A percentile compares a stretch with the other conserved stretches of the same genome.
phyloP scores from a whole-genome alignment of 1,284 basidiomycete species.

The Chondrostereum purpureum region DNA sequence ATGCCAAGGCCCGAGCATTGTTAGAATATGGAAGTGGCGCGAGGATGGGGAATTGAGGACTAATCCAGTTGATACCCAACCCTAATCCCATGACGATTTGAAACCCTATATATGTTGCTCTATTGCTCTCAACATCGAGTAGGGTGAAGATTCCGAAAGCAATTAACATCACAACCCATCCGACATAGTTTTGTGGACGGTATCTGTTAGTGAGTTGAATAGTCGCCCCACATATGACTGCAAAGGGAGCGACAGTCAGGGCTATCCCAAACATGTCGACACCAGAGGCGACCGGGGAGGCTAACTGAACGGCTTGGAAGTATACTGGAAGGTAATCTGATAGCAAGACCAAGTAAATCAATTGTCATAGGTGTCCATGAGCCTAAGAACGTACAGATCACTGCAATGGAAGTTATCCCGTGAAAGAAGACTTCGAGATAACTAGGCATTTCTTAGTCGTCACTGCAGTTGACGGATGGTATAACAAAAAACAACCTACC shows the following conservation, averaged over 20 bases:
- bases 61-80: not conserved
- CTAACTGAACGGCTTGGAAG: slow-evolving; percentile 34
- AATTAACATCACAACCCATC: slow-evolving; percentile 12
- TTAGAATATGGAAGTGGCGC: slow-evolving; percentile 8
- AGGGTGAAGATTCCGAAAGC: slow-evolving; percentile 13
- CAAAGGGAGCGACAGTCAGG: slow-evolving; percentile 25
- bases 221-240: slow-evolving; percentile 29
- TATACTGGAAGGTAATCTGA: slow-evolving; percentile 28
- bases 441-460: not conserved
- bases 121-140: slow-evolving; percentile 1
- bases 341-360: slow-evolving; percentile 2
- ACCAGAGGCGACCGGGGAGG: slow-evolving; percentile 27
- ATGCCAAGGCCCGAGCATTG: slow-evolving; percentile 8
- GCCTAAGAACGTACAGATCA: not conserved
- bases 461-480: no score
- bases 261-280: slow-evolving; percentile 11
- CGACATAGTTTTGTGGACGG: slow-evolving; percentile 28
- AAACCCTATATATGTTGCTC: slow-evolving; percentile 10
- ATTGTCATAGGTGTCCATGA: not conserved
- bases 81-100: no score
- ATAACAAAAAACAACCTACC: slow-evolving; percentile 2
- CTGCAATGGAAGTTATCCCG: not conserved
- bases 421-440: not conserved
- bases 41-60: slow-evolving; percentile 10
- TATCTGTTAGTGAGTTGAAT: slow-evolving; percentile 30